A percentile compares a stretch with the other conserved stretches of the same genome.
These are phyloP conservation scores for Cladosporium colombiae DNA, from an alignment of 2,329 filamentous ascomycete genomes.

Conservation along the genomic window DNA sequence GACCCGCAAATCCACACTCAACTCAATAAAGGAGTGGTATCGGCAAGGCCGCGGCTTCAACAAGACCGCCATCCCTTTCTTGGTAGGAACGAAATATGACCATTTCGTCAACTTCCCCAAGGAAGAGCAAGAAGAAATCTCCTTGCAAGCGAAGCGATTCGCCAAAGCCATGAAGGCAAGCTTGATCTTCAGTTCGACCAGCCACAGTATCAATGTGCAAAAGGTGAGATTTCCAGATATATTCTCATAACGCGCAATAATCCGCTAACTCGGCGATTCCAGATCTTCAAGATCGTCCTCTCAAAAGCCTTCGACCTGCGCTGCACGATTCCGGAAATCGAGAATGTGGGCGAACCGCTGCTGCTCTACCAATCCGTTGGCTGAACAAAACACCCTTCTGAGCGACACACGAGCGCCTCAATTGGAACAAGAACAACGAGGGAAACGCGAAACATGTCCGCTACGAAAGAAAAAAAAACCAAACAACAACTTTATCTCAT, in stretches of 20 bases:
- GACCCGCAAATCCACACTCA: slow-evolving; percentile 92
- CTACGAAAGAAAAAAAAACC: slow-evolving; percentile 4
- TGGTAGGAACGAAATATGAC: slow-evolving; percentile 98
- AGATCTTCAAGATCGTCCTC: slow-evolving; percentile 99
- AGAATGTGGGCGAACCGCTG: slow-evolving; percentile 93
- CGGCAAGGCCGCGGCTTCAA: slow-evolving; percentile 97
- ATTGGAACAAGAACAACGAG: neutral
- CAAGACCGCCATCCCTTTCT: slow-evolving; percentile 98
- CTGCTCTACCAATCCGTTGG: slow-evolving; percentile 71
- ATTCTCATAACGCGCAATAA: neutral
- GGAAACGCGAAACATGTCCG: slow-evolving; percentile 10
- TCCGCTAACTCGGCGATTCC: slow-evolving; percentile 10
- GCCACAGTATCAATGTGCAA: slow-evolving; percentile 98
- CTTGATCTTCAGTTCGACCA: slow-evolving; percentile 97
- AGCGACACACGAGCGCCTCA: neutral
- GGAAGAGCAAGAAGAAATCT: slow-evolving; percentile 98
- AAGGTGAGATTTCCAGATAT: slow-evolving; percentile 62
- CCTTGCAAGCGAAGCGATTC: slow-evolving; percentile 92
- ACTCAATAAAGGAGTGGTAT: slow-evolving; percentile 99
- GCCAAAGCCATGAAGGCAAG: slow-evolving; percentile 98
- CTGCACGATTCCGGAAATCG: slow-evolving; percentile 98
- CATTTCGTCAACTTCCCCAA: slow-evolving; percentile 98
- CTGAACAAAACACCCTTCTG: slow-evolving; percentile 11
- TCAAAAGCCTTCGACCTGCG: slow-evolving; percentile 98
- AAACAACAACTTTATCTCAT: neutral